Base-by-base conservation (phyloP, 495 filamentous ascomycete species). In the Penicillium fimorum region DNA sequence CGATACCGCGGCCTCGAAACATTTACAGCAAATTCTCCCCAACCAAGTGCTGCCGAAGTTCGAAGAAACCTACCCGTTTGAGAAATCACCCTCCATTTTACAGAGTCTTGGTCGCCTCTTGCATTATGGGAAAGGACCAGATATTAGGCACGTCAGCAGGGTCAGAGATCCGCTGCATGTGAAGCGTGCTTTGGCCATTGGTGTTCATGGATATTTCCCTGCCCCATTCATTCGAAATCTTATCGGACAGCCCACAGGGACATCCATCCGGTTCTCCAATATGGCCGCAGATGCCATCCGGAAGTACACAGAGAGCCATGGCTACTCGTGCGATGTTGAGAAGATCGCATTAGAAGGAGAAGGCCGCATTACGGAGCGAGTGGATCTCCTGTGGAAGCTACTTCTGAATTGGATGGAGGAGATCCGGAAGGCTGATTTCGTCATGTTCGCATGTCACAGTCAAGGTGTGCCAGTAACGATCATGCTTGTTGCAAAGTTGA, bases 261-360 rank as follows among this genome's bases (percentile, higher is more conserved):
- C 94, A 6, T 96, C 92, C 2, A 86, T 96, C 55, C 86, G 89
- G 41, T 98, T 98, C 67, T 92, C 92, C 11, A 94, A 89, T 58
- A 86, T 89, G 69, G 91, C 90, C 15, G 91, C 91, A 13, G 84
- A 86, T 27, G 86, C 93, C 1, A 92, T 98, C 59, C 81, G 85
- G 54, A 81, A 86, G 55, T 98, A 91, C 87, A 82, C 87, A 2
- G 83, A 88, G 41, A 74, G 76, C 46, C 83, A 88, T 52, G 82
- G 83, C 30, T 86, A 86, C 38, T 74, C 77, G 4, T 82, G 81
- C 56, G 78, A 84, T 15, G 88, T 98, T 47, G 91, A 96, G 61
- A 96, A 95, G 63, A 87, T 97, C 5, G 91, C 94, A 15, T 79
- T 98, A 5, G 94, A 97, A 76, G 94, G 94, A n/a, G 94, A 98